Base-by-base conservation (phyloP, 306 rosid genomes). In the Alnus rubra region DNA sequence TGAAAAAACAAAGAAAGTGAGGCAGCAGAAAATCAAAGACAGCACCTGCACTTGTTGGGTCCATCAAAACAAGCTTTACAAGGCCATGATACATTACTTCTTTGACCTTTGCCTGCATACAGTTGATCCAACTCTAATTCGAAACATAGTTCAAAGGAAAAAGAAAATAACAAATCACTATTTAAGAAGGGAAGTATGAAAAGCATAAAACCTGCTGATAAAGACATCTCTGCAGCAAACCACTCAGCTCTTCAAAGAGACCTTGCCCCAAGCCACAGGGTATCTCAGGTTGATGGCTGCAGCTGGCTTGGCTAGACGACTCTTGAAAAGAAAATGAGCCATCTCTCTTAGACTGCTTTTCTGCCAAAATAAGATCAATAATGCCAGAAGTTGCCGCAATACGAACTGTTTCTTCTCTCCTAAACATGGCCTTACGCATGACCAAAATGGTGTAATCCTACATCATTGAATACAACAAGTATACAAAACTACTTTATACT, bases 301-400 rank as follows among this genome's bases (percentile, higher is more conserved):
- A 60, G 51, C 86, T 79, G 72, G 88, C 88, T 75, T 85, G 88
- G 83, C 86, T 85, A 35, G 88, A 71, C 23, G 88, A 85, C 74
- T 85, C 86, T 78, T 85, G 86, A 63, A 78, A 78, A 60, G 85
- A 64, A 58, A 74, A 70, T 14, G 48, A 37, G 8, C 75, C 80
- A 37, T 82, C 79, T 75, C 51, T 81, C 79, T 53, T 82, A n/a
- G 81, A 82, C 78, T 82, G 80, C 78, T 78, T 85, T 75, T 85
- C 88, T 37, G 73, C 78, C 33, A 81, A 54, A 60, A 85, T 82
- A 16, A 85, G 81, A 65, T 85, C 77, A 73, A 85, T 82, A 54
- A 85, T 55, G 14, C 86, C 86, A 78, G 50, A 39, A 37, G 78
- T 70, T 48, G 88, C 88, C 3, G 88, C 88, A 42, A 78, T 74